phyloP scores from a whole-genome alignment of 768 basidiomycete genomes.

The Boletus pseudopeckii region DNA sequence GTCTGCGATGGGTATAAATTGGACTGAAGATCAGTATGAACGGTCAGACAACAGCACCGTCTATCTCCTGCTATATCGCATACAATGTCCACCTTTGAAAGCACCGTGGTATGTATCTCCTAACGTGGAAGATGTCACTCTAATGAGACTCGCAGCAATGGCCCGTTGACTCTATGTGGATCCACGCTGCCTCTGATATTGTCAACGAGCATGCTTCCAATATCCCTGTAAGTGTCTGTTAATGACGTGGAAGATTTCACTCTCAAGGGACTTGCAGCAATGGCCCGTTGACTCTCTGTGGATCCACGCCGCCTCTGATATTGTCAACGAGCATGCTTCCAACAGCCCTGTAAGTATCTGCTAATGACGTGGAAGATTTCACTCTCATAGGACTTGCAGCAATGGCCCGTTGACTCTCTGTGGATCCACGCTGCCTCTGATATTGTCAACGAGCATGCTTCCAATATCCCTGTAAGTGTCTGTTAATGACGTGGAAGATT shows the following conservation, averaged over 20 bases:
- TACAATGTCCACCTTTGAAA: background rate
- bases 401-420: background rate
- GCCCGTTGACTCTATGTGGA: background rate
- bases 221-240: background rate
- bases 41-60: background rate
- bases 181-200: background rate
- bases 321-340: background rate
- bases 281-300: background rate
- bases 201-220: background rate
- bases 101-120: background rate
- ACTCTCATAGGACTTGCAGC: background rate
- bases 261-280: background rate
- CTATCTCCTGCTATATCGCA: background rate
- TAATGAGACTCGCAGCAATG: background rate
- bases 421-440: background rate
- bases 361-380: background rate
- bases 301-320: background rate
- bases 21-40: background rate
- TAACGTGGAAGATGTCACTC: background rate
- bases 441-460: background rate
- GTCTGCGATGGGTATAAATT: background rate
- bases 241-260: background rate
- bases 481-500: background rate
- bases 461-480: background rate
- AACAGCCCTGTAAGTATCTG: background rate